phyloP scores from a whole-genome alignment of 495 filamentous ascomycete genomes.

The Xylaria scruposa region DNA sequence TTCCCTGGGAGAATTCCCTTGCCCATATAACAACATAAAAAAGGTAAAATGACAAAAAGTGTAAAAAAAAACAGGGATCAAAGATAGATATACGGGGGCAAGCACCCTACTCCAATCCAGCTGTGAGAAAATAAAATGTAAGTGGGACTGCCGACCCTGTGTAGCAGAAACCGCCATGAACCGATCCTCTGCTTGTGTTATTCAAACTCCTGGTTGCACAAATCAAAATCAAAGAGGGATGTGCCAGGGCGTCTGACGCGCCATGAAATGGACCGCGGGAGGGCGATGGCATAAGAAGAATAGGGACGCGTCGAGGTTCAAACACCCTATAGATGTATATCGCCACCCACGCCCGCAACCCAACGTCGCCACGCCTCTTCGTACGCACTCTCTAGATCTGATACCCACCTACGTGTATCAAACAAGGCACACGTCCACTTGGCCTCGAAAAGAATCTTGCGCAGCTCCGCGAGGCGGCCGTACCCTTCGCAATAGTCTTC shows the following conservation, averaged over 20 bases:
- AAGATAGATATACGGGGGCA: constrained; percentile 6
- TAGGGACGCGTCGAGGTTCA: constrained; percentile 9
- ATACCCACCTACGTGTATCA: constrained; percentile 91
- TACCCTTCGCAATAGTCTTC: constrained; percentile 60
- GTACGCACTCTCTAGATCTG: constrained; percentile 88
- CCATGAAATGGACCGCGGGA: constrained; percentile 1
- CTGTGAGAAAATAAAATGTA: constrained; percentile 1
- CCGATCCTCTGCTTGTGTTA: background rate
- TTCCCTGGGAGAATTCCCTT: constrained; percentile 14
- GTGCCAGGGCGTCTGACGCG: background rate
- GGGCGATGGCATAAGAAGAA: background rate
- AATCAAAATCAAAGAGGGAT: background rate
- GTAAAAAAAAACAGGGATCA: background rate
- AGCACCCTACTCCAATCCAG: constrained; percentile 20
- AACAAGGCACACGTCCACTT: constrained; percentile 87
- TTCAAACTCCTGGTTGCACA: constrained; percentile 4
- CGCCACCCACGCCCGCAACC: constrained; percentile 85
- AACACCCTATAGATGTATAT: constrained; percentile 71
- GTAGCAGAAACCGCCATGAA: background rate
- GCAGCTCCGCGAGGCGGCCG: constrained; percentile 75
- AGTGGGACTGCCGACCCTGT: background rate
- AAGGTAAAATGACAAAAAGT: background rate
- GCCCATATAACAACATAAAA: background rate
- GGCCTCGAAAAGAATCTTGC: constrained; percentile 79
- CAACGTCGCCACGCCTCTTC: constrained; percentile 85